These are phyloP conservation scores for Pythium rishiriense DNA, from an alignment of 352 stramenopile genomes.

Conservation along the genomic window DNA sequence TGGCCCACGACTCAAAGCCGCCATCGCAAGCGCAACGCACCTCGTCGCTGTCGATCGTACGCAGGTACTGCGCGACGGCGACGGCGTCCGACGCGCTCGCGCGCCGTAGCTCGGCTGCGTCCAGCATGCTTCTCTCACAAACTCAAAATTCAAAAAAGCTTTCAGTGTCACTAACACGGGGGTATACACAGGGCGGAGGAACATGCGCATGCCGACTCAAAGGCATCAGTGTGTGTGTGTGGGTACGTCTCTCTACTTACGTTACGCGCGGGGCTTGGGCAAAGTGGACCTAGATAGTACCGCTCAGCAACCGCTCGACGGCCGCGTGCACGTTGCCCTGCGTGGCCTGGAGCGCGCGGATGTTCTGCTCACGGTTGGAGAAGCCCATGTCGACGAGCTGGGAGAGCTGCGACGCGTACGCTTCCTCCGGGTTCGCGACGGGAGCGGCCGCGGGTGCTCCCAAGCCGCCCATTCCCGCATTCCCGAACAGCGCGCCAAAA, in stretches of 20 bases:
- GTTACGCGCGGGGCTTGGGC: neutral
- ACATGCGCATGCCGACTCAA: no score
- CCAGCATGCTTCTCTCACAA: conserved; percentile 22
- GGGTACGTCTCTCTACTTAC: no score
- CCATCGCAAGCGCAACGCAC: conserved; percentile 27
- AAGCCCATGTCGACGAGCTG: conserved; percentile 93
- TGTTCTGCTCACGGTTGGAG: conserved; percentile 85
- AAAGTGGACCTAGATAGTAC: conserved; percentile 16
- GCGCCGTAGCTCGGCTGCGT: conserved; percentile 55
- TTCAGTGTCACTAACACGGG: conserved; percentile 11
- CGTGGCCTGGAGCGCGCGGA: conserved; percentile 84
- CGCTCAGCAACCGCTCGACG: conserved; percentile 87
- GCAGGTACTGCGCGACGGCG: conserved; percentile 63
- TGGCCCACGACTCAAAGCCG: neutral
- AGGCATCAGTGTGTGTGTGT: no score
- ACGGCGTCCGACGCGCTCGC: conserved; percentile 60
- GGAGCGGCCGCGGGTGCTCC: conserved; percentile 34
- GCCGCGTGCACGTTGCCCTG: conserved; percentile 89
- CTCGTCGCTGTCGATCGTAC: conserved; percentile 57
- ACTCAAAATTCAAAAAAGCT: neutral
- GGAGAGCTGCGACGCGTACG: conserved; percentile 86
- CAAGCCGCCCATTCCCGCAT: conserved; percentile 27
- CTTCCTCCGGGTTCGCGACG: conserved; percentile 72
- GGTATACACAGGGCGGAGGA: no score
- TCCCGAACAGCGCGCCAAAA: conserved; percentile 33